phyloP scores from a whole-genome alignment of 208 protist species.

The Leishmania tarentolae region DNA sequence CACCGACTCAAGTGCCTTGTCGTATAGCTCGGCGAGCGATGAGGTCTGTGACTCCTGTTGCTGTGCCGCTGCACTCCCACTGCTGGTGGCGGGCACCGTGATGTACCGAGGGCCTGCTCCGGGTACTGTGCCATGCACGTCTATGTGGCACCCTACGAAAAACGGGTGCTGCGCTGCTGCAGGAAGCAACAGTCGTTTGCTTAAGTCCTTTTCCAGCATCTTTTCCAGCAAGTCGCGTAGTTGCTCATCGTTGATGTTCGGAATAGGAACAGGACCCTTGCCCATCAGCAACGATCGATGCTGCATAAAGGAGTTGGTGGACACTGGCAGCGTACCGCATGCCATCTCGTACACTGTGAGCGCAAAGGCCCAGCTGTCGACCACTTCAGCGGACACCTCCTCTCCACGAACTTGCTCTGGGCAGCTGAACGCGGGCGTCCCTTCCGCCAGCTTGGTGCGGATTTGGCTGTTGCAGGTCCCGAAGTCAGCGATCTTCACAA shows the following conservation, averaged over 20 bases:
- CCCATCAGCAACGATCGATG: conserved; percentile 20
- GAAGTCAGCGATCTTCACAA: conserved; percentile 91
- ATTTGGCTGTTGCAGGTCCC: conserved; percentile 75
- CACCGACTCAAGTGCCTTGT: conserved; percentile 45
- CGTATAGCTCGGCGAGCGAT: conserved; percentile 40
- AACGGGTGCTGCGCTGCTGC: conserved; percentile 61
- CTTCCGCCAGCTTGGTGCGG: conserved; percentile 40
- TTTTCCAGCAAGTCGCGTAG: conserved; percentile 55
- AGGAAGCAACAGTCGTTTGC: conserved; percentile 58
- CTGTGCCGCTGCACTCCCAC: background rate
- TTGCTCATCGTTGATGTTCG: conserved; percentile 28
- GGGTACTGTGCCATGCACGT: conserved; percentile 3
- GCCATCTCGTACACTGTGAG: conserved; percentile 88
- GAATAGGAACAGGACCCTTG: conserved; percentile 25
- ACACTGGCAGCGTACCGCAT: conserved; percentile 63
- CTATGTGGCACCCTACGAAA: conserved; percentile 32
- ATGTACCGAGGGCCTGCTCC: background rate
- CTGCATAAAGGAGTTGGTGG: conserved; percentile 22
- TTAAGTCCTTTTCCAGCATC: conserved; percentile 77
- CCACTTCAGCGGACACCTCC: conserved; percentile 63
- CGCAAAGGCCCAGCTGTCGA: conserved; percentile 92
- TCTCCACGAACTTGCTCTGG: conserved; percentile 70
- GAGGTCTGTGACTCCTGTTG: conserved; percentile 3
- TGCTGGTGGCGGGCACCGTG: background rate
- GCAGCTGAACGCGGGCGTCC: conserved; percentile 83